Evolutionary conservation across 345 rosid species (phyloP), one percentile per base, ranked within the genome.

Genomic region (Euphorbia lathyris): DNA sequence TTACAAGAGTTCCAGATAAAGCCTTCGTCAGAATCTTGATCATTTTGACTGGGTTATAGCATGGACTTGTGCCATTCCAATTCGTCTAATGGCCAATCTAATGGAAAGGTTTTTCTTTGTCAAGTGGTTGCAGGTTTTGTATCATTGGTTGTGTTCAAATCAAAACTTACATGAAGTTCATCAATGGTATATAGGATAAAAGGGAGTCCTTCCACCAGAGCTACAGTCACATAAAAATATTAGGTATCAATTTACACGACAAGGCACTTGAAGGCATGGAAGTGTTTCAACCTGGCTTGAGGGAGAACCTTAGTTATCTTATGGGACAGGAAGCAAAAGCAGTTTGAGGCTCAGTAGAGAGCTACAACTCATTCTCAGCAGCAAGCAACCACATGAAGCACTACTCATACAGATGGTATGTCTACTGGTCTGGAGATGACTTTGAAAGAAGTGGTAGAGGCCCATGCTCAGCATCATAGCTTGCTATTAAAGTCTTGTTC

Each of bases 1-100:
- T 66, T 95, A 66, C 92, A 84, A 63, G 98, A 90, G 81, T 87
- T 95, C 67, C 90, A 85, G 72, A 71, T 95, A 70, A 88, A 90
- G 72, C 97, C 98, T 3, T 66, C 83, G 80, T 67, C 98, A 95
- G 84, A 79, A 85, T 51, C 87, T 92, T 75, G 90, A 87, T 69
- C 88, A 82, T 79, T 88, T 88, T 29, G 5, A 83, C 27, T 90
- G 97, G 96, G 98, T 88, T 50, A 84, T 82, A 84, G 73, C 82
- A 10, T 95, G 99, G 99, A 88, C 92, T 63, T 80, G 92, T 43
- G 98, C 85, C 7, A 72, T 92, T 73, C 99, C 99, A 7, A 82
- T 74, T 69, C 96, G 90, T 77, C 87, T 95, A 55, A 88, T 95
- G 94, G 97, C 87, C 62, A 93, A 92, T 77, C 60, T 92, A 83